Evolutionary conservation across 352 stramenopile genomes (phyloP).

Genomic region (Phytophthora tubulina): DNA sequence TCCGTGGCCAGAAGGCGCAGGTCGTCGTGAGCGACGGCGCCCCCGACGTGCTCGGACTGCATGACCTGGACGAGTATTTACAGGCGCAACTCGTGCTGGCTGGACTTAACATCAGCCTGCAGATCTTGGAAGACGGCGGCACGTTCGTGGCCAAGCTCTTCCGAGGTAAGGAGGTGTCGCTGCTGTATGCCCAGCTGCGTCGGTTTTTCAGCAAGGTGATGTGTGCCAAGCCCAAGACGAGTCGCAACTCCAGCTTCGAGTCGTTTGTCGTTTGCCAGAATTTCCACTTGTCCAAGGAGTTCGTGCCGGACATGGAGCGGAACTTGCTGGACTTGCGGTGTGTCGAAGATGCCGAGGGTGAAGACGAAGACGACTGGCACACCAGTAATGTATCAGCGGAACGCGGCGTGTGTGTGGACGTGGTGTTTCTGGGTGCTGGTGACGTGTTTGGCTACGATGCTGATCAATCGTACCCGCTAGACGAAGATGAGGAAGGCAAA

Average conservation of each 20-base stretch:
- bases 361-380: slow-evolving; percentile 42
- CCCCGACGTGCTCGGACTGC: slow-evolving; percentile 95
- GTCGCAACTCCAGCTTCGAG: slow-evolving; percentile 88
- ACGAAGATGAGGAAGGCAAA: slow-evolving; percentile 38
- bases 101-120: slow-evolving; percentile 82
- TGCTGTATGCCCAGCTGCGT: slow-evolving; percentile 77
- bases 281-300: slow-evolving; percentile 64
- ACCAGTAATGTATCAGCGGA: slow-evolving; percentile 47
- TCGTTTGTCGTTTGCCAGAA: slow-evolving; percentile 82
- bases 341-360: slow-evolving; percentile 50
- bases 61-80: slow-evolving; percentile 87
- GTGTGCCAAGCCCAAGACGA: slow-evolving; percentile 87
- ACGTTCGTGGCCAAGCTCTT: slow-evolving; percentile 91
- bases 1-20: slow-evolving; percentile 91
- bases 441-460: slow-evolving; percentile 85
- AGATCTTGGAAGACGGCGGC: slow-evolving; percentile 74
- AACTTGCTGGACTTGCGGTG: slow-evolving; percentile 81
- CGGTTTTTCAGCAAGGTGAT: slow-evolving; percentile 79
- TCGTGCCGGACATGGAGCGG: slow-evolving; percentile 70
- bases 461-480: slow-evolving; percentile 86
- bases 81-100: slow-evolving; percentile 84
- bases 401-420: slow-evolving; percentile 61
- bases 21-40: slow-evolving; percentile 99
- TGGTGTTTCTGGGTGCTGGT: slow-evolving; percentile 77
- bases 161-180: slow-evolving; percentile 79